Percentiles rank a stretch among this genome's conserved stretches.
phyloP scores from a whole-genome alignment of 2,329 filamentous ascomycete genomes.

The Paraphaeosphaeria minitans region DNA sequence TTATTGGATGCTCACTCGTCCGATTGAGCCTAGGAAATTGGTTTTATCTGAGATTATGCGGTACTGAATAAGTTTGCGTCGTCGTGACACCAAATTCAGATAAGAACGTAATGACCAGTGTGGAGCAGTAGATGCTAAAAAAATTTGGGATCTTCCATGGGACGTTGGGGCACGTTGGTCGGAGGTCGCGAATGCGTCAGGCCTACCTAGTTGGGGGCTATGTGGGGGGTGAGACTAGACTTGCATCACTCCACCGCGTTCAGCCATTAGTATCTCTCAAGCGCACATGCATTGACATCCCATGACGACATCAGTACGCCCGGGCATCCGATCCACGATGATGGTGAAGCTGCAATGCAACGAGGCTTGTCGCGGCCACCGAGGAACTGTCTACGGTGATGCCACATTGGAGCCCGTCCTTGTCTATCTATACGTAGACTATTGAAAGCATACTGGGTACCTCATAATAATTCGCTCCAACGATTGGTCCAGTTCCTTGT shows the following conservation, averaged over 20 bases:
- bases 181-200: not conserved
- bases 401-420: not conserved
- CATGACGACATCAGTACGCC: slow-evolving; percentile 3
- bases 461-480: not conserved
- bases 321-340: not conserved
- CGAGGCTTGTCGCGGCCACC: not conserved
- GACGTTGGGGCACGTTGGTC: not conserved
- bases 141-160: not conserved
- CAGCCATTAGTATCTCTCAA: not conserved
- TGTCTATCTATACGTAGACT: not conserved
- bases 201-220: not conserved
- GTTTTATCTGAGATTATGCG: too few relatives aligned
- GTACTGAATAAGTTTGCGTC: too few relatives aligned
- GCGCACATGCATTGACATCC: not conserved
- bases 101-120: too few relatives aligned
- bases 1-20: too few relatives aligned
- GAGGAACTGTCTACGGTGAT: not conserved
- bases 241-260: not conserved
- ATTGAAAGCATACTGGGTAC: too few relatives aligned
- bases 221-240: slow-evolving; percentile 1
- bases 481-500: not conserved
- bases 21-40: too few relatives aligned
- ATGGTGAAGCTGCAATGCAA: slow-evolving; percentile 1
- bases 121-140: too few relatives aligned
- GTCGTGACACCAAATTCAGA: too few relatives aligned